Evolutionary conservation across 1,284 basidiomycete genomes (phyloP).

Genomic region (Cryptococcus depauperatus): DNA sequence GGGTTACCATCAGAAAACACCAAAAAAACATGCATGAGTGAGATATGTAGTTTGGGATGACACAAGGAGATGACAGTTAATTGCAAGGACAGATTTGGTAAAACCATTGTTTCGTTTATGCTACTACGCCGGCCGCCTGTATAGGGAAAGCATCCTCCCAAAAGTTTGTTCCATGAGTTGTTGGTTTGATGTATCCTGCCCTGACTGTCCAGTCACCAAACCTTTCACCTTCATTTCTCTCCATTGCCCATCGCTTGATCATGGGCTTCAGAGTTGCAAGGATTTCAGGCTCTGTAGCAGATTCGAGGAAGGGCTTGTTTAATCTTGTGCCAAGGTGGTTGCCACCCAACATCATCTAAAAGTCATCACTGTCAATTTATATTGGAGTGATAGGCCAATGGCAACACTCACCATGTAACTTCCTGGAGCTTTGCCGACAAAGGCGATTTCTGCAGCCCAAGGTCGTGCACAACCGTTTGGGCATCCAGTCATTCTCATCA

Average conservation of each 20-base stretch:
- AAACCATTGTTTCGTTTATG: conserved; percentile 1
- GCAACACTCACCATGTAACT: conserved; percentile 55
- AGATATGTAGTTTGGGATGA: too few relatives aligned
- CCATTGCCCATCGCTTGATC: conserved; percentile 87
- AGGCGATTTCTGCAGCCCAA: conserved; percentile 93
- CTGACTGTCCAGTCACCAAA: conserved; percentile 96
- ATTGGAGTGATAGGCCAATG: background rate
- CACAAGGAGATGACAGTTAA: background rate
- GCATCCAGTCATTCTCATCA: conserved; percentile 97
- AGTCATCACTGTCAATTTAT: background rate
- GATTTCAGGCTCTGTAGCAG: conserved; percentile 89
- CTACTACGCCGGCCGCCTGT: conserved; percentile 6
- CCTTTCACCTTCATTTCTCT: conserved; percentile 78
- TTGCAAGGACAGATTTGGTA: background rate
- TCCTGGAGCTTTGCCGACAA: conserved; percentile 93
- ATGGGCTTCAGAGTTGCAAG: conserved; percentile 79
- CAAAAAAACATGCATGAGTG: background rate
- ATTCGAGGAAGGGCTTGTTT: conserved; percentile 72
- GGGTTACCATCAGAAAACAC: background rate
- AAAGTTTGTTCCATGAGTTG: conserved; percentile 68
- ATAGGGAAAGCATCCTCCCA: conserved; percentile 54
- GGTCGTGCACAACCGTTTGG: conserved; percentile 87
- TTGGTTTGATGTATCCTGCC: conserved; percentile 72
- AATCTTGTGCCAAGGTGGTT: conserved; percentile 87
- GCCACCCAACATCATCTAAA: conserved; percentile 82